phyloP scores from a whole-genome alignment of 352 stramenopile genomes.

The Blastocystis sp. region DNA sequence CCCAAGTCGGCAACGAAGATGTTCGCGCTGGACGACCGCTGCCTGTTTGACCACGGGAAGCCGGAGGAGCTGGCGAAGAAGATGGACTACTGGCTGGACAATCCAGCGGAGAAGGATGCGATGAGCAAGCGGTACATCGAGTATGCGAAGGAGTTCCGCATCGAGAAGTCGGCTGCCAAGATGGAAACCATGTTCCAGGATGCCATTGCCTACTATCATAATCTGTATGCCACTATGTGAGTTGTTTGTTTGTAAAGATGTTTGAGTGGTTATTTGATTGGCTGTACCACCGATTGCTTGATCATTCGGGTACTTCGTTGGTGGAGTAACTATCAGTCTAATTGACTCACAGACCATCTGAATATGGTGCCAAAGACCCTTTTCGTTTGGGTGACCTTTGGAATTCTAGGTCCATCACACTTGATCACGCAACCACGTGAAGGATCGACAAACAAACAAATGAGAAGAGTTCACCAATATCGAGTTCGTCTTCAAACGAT shows the following conservation, averaged over 20 bases:
- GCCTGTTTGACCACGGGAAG: conserved; percentile 33
- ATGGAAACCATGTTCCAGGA: conserved; percentile 49
- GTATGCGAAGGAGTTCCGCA: conserved; percentile 10
- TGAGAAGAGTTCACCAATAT: conserved; percentile 41
- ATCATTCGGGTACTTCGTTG: too few relatives aligned
- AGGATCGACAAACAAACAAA: conserved; percentile 9
- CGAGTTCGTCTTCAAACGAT: conserved; percentile 39
- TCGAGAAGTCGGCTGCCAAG: conserved; percentile 12
- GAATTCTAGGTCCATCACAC: too few relatives aligned
- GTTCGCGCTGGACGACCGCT: conserved; percentile 22
- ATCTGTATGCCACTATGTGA: not conserved
- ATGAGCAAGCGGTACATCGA: conserved; percentile 34
- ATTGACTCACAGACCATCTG: too few relatives aligned
- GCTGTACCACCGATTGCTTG: too few relatives aligned
- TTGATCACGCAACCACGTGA: too few relatives aligned
- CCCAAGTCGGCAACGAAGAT: conserved; percentile 30
- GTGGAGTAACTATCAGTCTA: too few relatives aligned
- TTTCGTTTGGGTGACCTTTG: too few relatives aligned
- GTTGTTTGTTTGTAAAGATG: not conserved
- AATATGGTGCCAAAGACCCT: too few relatives aligned
- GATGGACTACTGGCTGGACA: conserved; percentile 36
- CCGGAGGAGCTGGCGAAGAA: not conserved
- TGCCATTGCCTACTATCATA: conserved; percentile 34
- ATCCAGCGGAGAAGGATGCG: conserved; percentile 22
- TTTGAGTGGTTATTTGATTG: too few relatives aligned